Evolutionary conservation across 805 yeast genomes (phyloP).

Genomic region (Lipomyces spencermartinsiae): DNA sequence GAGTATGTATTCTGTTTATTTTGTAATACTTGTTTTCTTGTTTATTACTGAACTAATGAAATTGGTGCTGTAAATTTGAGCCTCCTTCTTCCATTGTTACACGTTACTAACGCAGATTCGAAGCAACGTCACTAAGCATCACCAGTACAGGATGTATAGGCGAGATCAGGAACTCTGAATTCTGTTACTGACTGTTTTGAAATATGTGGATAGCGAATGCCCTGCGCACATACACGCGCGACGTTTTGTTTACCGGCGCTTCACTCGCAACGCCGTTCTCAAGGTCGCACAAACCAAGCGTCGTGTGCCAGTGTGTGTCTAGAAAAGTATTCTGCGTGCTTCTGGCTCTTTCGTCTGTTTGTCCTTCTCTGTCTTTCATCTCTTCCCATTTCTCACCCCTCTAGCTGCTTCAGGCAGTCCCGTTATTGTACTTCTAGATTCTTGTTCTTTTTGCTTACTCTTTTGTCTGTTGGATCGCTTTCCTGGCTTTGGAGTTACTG

Average conservation of each 20-base stretch:
- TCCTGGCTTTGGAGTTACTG: constrained; percentile 1
- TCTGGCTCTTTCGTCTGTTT: constrained; percentile 5
- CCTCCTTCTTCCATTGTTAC: neutral
- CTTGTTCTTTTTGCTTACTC: constrained; percentile 14
- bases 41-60: neutral
- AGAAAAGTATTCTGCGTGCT: neutral
- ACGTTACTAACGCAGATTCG: neutral
- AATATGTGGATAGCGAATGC: neutral
- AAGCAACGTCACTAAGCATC: too few species aligned
- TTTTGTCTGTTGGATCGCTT: neutral
- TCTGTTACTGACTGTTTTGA: neutral
- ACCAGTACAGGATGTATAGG: too few species aligned
- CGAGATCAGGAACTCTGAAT: neutral
- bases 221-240: neutral
- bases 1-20: neutral
- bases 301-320: neutral
- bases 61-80: neutral
- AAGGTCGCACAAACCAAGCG: constrained; percentile 14
- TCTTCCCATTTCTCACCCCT: neutral
- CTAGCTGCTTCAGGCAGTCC: neutral
- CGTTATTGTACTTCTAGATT: constrained; percentile 4
- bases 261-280: neutral
- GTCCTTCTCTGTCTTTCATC: neutral
- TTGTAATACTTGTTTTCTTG: neutral
- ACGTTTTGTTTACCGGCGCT: neutral